Base-by-base conservation (phyloP, 306 rosid genomes). In the Ochetophila trinervis region DNA sequence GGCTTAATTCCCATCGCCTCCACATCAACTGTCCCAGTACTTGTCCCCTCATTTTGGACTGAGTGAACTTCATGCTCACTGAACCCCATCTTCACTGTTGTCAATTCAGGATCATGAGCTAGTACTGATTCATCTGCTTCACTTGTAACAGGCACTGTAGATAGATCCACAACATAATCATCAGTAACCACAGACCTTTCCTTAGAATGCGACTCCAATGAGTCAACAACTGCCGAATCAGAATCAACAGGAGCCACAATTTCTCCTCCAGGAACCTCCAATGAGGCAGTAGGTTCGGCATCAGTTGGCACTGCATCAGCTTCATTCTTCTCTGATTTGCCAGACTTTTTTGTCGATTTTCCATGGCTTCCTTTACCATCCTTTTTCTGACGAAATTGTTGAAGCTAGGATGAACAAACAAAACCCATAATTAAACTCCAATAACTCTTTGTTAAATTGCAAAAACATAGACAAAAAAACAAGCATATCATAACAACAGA, bases 311-410 rank as follows among this genome's bases (percentile, higher is more conserved):
- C 76, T 44, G 80, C 76, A 74, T 80, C 98, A 53, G 74, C 63
- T 53, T 82, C 95, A 12, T 47, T 74, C 74, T 83, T 74, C 77
- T 84, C 84, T 23, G 74, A 60, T 76, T 74, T 83, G 54, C 73
- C 69, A 51, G 85, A 71, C 58, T 68, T 81, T 74, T 90, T 87
- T 17, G 87, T 77, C 30, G 96, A 81, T 72, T 81, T 90, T 68
- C 88, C 94, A 3, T 71, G 92, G 75, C 83, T 85, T 73, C 99
- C 85, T 75, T 86, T 84, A 56, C 18, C 52, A 44, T 89, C 98
- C 86, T 87, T 93, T 80, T 90, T 93, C 83, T 93, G 93, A 16
- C 96, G 97, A 78, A 23, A 93, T 74, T 90, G 96, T 71, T 87
- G 91, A 66, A 93, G 95, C 97, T 93, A 90, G 65, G 61, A 75